Evolutionary conservation across 768 basidiomycete species (phyloP).

Genomic region (Xerocomellus amylosporus): DNA sequence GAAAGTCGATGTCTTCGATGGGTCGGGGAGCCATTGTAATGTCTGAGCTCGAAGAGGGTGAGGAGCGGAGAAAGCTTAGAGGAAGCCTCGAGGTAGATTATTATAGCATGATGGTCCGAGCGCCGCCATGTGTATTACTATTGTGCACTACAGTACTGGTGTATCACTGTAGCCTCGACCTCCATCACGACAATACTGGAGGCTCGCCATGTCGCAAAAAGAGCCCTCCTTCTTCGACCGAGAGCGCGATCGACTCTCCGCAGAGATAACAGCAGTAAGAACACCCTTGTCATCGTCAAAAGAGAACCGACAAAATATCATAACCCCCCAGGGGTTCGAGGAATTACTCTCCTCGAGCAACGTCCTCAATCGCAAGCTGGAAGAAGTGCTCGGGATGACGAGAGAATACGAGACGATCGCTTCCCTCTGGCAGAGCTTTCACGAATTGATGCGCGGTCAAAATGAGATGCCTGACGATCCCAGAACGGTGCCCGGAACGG

Average conservation of each 20-base stretch:
- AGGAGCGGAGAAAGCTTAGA: no score
- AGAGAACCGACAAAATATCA: background rate
- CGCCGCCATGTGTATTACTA: no score
- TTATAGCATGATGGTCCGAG: no score
- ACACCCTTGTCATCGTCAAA: background rate
- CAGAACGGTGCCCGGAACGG: constrained; percentile 60
- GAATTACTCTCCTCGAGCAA: constrained; percentile 84
- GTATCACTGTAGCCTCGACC: no score
- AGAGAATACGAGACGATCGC: constrained; percentile 90
- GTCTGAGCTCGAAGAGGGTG: no score
- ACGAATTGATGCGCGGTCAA: constrained; percentile 67
- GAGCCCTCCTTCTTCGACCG: constrained; percentile 70
- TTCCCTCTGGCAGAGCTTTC: constrained; percentile 77
- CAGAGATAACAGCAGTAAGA: constrained; percentile 71
- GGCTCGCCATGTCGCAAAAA: constrained; percentile 25
- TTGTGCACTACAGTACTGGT: no score
- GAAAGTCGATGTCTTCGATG: constrained; percentile 14
- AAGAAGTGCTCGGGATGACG: constrained; percentile 91
- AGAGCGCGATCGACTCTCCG: constrained; percentile 71
- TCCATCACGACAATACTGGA: no score
- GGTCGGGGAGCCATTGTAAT: no score
- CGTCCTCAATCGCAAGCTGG: constrained; percentile 82
- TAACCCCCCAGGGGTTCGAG: constrained; percentile 68
- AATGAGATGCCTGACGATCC: constrained; percentile 31
- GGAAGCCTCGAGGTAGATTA: no score